A percentile compares a stretch with the other conserved stretches of the same genome.
Evolutionary conservation across 345 rosid genomes (phyloP).

Genomic region (Eucalyptus curtisii): DNA sequence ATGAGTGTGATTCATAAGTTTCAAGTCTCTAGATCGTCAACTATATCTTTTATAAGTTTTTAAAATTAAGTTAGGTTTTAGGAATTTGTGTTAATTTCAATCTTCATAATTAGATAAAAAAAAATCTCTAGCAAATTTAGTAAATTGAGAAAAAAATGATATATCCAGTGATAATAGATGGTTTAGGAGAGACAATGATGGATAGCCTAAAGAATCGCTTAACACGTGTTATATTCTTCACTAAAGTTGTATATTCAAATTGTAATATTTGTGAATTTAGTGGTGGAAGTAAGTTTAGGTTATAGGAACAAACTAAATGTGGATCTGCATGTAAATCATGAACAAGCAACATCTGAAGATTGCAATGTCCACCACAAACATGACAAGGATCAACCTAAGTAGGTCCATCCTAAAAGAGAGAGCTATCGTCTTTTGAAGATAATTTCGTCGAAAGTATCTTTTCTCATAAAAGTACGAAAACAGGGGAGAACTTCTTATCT

Average conservation of each 20-base stretch:
- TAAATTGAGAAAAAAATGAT: neutral
- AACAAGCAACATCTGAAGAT: neutral
- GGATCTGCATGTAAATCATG: neutral
- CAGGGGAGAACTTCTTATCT: neutral
- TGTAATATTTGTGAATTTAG: neutral
- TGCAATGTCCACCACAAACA: neutral
- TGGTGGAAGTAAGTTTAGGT: accelerated
- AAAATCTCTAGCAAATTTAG: neutral
- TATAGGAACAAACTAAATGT: neutral
- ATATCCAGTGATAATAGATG: neutral
- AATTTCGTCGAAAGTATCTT: neutral
- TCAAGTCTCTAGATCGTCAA: neutral
- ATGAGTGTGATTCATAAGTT: neutral
- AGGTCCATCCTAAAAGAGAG: neutral
- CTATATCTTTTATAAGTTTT: neutral
- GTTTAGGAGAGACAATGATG: neutral
- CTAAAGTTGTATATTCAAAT: neutral
- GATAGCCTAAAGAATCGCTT: neutral
- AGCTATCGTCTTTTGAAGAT: neutral
- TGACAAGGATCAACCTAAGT: neutral
- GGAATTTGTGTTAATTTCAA: neutral
- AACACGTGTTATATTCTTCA: neutral
- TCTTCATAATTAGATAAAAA: neutral
- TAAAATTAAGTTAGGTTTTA: neutral
- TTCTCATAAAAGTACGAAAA: neutral